Conservation (phyloP, 129 eudicot genomes). For the Lactuca saligna region DNA sequence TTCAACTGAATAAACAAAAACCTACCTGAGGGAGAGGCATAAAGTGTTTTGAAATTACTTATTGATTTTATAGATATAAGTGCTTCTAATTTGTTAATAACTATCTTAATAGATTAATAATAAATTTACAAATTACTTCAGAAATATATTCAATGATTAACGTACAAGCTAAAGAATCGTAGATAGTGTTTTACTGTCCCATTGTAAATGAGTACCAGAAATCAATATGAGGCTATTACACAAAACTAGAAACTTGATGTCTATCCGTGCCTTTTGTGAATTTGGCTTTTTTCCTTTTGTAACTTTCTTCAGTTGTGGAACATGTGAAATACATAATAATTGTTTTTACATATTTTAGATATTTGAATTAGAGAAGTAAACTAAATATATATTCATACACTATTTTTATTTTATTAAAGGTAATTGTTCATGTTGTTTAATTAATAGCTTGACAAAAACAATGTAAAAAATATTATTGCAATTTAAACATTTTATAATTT, state of each 20-base stretch:
- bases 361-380: background rate
- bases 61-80: too few species aligned
- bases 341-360: background rate
- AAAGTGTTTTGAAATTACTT: too few species aligned
- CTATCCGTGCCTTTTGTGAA: background rate
- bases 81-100: too few species aligned
- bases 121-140: background rate
- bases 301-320: background rate
- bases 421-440: too few species aligned
- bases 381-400: too few species aligned
- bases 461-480: too few species aligned
- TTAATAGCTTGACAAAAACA: too few species aligned
- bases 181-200: background rate
- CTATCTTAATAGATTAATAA: too few species aligned
- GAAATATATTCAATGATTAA: background rate
- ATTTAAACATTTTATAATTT: too few species aligned
- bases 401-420: too few species aligned
- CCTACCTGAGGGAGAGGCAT: too few species aligned
- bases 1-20: too few species aligned
- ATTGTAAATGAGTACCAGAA: conserved; percentile 2
- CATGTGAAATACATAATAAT: background rate
- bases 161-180: background rate
- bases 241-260: conserved; percentile 1
- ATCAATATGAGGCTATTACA: background rate
- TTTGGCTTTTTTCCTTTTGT: background rate